Conservation (phyloP, 257 asterid species). For the Solanum pennellii region DNA sequence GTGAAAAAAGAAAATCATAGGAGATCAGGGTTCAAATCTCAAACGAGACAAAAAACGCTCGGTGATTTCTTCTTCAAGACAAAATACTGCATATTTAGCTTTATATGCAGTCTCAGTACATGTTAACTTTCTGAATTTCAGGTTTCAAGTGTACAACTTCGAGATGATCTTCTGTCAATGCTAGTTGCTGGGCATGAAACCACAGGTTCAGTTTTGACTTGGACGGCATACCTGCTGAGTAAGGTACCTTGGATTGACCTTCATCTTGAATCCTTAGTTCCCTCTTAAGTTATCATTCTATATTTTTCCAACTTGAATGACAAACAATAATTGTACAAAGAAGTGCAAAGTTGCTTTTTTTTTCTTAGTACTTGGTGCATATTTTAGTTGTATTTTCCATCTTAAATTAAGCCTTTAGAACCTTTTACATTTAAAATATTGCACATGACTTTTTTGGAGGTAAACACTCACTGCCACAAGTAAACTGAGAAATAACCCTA, state of each 20-base stretch:
- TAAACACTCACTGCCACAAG: not conserved
- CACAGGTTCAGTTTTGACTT: conserved; percentile 91
- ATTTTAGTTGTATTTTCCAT: not conserved
- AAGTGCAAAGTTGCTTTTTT: not conserved
- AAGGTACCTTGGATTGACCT: conserved; percentile 39
- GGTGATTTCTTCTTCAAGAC: not conserved
- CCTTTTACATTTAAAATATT: not conserved
- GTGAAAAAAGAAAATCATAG: not conserved
- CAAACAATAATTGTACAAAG: not conserved
- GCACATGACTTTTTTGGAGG: not conserved
- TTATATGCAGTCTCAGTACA: not conserved
- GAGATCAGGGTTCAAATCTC: not conserved
- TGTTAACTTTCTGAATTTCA: conserved; percentile 9
- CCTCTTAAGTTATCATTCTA: not conserved
- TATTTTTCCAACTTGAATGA: not conserved
- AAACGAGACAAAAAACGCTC: not conserved
- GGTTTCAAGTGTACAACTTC: conserved; percentile 86
- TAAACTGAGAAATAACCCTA: not conserved
- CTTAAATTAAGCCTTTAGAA: not conserved
- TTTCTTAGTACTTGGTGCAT: not conserved
- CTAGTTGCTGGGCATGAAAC: conserved; percentile 99
- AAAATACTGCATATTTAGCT: not conserved
- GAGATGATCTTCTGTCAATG: conserved; percentile 97
- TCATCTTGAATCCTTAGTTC: not conserved
- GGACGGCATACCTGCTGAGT: conserved; percentile 83